Evolutionary conservation across 495 filamentous ascomycete species (phyloP), one percentile per base, ranked within the genome.

Genomic region (Aspergillus ostianus): DNA sequence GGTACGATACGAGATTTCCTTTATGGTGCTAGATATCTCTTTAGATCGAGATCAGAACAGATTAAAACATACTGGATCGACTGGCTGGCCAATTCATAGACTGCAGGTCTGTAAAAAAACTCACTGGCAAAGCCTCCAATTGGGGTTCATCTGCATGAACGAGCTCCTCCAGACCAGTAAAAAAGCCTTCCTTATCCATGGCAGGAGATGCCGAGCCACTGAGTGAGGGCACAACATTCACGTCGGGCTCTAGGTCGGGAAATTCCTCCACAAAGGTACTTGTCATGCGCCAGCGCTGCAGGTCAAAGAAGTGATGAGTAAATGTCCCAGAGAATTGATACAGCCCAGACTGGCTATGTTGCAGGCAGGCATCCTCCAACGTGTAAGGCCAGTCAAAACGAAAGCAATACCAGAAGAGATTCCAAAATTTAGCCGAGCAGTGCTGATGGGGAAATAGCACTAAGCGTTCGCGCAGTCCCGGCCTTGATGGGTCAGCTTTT

Each of bases 391-490:
- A 63, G 17, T 44, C 36, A 47, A 63, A 59, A 2, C 61, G 56
- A 23, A 63, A 59, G 29, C 56, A 63, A 18, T 30, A 32, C 61
- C 56, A 63, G 19, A 63, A 59, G 45, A 63, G 53, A 13, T 56
- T 30, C 52, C 56, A 63, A 44, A 63, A 63, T 20, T 63, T 63
- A 15, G 58, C 56, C 7, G 56, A 63, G 47, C 61, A 63, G 21
- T 63, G 56, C 23, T 63, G 56, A 23, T 63, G 56, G 6, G 61
- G 61, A 32, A 58, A 56, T 4, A 59, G 18, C 18, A 59, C 57
- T 15, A 63, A n/a, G 3, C 61, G 55, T 47, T 63, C 61, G 4
- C 56, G 61, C 15, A 63, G 51, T 4, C 56, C 51, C 13, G 61
- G 56, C 56, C 61, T 63, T 41, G 36, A 41, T 10, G 9, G 36